Evolutionary conservation across 352 stramenopile genomes (phyloP).

Genomic region (Globisporangium barbulae): DNA sequence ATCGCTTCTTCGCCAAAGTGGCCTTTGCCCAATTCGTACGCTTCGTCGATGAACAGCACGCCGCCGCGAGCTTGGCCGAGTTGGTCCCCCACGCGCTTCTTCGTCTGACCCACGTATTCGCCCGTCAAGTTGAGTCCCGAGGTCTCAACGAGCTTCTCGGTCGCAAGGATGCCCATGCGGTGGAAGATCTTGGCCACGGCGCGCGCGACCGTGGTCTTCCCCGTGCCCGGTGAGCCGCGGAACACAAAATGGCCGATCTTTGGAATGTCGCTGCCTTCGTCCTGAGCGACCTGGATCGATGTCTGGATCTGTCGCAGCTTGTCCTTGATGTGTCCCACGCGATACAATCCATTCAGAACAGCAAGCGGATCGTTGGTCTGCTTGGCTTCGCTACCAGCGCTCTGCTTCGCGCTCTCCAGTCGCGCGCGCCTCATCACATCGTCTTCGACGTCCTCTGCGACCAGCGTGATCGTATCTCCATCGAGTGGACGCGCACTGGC

Average conservation of each 20-base stretch:
- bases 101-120: conserved; percentile 87
- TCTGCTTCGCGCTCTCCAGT: conserved; percentile 1
- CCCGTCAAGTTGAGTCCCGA: conserved; percentile 87
- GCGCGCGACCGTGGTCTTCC: conserved; percentile 90
- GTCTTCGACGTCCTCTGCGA: conserved; percentile 56
- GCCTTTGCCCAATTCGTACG: conserved; percentile 88
- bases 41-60: conserved; percentile 93
- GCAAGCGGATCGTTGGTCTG: conserved; percentile 38
- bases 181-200: conserved; percentile 93
- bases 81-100: conserved; percentile 86
- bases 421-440: conserved; percentile 28
- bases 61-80: conserved; percentile 87
- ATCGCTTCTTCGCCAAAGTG: conserved; percentile 84
- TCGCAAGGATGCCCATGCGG: conserved; percentile 88
- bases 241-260: conserved; percentile 86
- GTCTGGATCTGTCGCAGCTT: conserved; percentile 54
- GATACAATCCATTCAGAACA: conserved; percentile 48
- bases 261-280: conserved; percentile 54
- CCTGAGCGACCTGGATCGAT: conserved; percentile 57
- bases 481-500: conserved; percentile 46
- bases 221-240: conserved; percentile 82
- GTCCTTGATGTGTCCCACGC: conserved; percentile 57
- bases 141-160: conserved; percentile 90
- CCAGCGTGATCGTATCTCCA: conserved; percentile 33
- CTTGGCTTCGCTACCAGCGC: background rate